A percentile compares a stretch with the other conserved stretches of the same genome.
phyloP scores from a whole-genome alignment of 1,284 basidiomycete species.

The Ceratobasidium sp. region DNA sequence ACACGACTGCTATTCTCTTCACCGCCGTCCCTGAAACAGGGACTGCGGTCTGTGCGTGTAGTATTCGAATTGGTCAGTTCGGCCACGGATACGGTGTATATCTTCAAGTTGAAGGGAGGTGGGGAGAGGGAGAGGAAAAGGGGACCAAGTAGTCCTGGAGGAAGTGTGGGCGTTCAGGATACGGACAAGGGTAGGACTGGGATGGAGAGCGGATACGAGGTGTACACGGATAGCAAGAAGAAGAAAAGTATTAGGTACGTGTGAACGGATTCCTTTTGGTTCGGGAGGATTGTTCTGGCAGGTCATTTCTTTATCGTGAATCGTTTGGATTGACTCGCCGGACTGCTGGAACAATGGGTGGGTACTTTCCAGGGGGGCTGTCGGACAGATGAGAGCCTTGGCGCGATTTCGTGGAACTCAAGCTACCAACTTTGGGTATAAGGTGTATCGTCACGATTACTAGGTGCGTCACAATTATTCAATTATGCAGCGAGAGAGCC shows the following conservation, averaged over 20 bases:
- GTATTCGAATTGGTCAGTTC: constrained; percentile 85
- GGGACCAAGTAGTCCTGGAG: constrained; percentile 58
- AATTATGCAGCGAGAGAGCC: not conserved
- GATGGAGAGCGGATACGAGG: constrained; percentile 77
- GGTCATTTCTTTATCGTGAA: constrained; percentile 37
- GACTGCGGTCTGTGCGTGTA: constrained; percentile 96
- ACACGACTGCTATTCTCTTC: constrained; percentile 86
- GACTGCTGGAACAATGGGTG: constrained; percentile 62
- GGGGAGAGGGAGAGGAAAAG: constrained; percentile 5
- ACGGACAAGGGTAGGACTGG: constrained; percentile 54
- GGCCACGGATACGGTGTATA: constrained; percentile 96
- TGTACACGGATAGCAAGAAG: constrained; percentile 75
- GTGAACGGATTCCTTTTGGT: not conserved
- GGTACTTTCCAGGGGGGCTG: constrained; percentile 88
- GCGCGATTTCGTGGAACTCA: constrained; percentile 92
- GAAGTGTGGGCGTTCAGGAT: constrained; percentile 69
- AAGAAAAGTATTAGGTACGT: constrained; percentile 61
- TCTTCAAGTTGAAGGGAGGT: constrained; percentile 78
- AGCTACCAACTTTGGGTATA: constrained; percentile 83
- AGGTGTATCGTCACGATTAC: constrained; percentile 86
- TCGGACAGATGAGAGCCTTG: constrained; percentile 98
- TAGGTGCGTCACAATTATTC: constrained; percentile 69
- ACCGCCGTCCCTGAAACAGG: constrained; percentile 96
- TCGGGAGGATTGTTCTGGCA: not conserved
- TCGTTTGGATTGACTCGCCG: constrained; percentile 39